Base-by-base conservation (phyloP, 2,329 filamentous ascomycete genomes). In the Aspergillus clavatus region DNA sequence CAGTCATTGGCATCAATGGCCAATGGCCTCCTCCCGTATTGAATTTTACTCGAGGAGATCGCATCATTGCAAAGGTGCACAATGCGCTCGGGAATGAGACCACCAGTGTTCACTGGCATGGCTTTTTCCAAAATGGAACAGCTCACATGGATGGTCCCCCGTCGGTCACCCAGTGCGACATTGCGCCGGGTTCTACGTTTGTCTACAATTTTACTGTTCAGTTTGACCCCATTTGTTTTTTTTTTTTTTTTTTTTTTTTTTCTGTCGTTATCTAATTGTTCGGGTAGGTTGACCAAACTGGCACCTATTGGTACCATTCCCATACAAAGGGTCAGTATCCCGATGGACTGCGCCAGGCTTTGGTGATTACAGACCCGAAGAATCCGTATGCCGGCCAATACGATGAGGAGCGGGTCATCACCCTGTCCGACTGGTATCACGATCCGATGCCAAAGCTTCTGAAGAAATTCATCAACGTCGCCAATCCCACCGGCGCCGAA, bases 81-180 rank as follows among this genome's bases (percentile, higher is more conserved):
- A 91, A 91, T 56, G 73, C 77, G 19, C 79, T 84, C 0, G 70
- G 72, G 11, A 86, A 88, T 52, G 64, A 77, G 53, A 79, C 76
- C 12, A 84, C 83, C 7, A 78, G 76, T 33, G 72, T 90, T 3
- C 87, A 90, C 60, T 90, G 86, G 63, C 86, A 90, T 54, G 86
- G 87, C n/a, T 74, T 91, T 50, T 87, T 81, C 58, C 85, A 89
- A 60, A 86, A 87, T 53, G 84, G 84, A 7, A 86, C 84, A 0
- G 86, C 81, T 47, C 75, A 75, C 46, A 87, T 88, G 82, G 86
- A 90, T 56, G 86, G 86, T 0, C 78, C 84, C 2, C 73, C 80
- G 0, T 83, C 79, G 23, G 75, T 86, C 4, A 83, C 78, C 0
- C 84, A 87, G 59, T 86, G 83, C 52, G 75, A 78, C 0, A 83